Base-by-base conservation (phyloP, 1,284 basidiomycete genomes). In the Neolentinus lepideus region DNA sequence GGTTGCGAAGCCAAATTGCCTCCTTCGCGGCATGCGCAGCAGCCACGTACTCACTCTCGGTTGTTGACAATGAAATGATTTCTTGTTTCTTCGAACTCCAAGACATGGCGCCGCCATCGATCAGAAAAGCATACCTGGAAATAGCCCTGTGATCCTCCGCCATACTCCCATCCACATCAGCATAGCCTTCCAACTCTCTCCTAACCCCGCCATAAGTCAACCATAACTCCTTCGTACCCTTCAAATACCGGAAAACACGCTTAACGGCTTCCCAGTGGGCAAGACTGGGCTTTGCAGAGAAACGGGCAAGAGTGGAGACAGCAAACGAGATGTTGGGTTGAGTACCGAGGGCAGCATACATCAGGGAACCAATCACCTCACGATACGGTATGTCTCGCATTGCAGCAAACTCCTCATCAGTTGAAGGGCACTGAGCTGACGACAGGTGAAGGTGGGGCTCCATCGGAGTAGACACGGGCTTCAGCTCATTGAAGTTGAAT, bases 381-480 rank as follows among this genome's bases (percentile, higher is more conserved):
- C 50, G 50, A 53, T 64, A 69, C 1, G 64, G 64, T 2, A 65
- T 35, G 43, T 66, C 53, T n/a, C 55, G 50, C 65, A 69, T 67
- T 6, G 14, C 43, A 2, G 60, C 58, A 45, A 60, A 55, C 10
- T 70, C 63, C n/a, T 38, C 10, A 25, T 35, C 29, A 11, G 50
- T 33, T 1, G 55, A 55, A 1, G 61, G 58, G 4, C 21, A 36
- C 10, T 9, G n/a, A n/a, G n/a, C n/a, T n/a, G n/a, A n/a, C n/a
- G n/a, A n/a, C n/a, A n/a, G n/a, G n/a, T n/a, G n/a, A n/a, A n/a
- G n/a, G n/a, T n/a, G n/a, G n/a, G n/a, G n/a, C n/a, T n/a, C n/a
- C n/a, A n/a, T n/a, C n/a, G n/a, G n/a, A n/a, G 60, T 59, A 1
- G 59, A 60, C 14, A 65, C 53, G 0, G 66, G 63, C 51, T 68